Base-by-base conservation (phyloP, 1,284 basidiomycete species). In the Exobasidium rhododendri region DNA sequence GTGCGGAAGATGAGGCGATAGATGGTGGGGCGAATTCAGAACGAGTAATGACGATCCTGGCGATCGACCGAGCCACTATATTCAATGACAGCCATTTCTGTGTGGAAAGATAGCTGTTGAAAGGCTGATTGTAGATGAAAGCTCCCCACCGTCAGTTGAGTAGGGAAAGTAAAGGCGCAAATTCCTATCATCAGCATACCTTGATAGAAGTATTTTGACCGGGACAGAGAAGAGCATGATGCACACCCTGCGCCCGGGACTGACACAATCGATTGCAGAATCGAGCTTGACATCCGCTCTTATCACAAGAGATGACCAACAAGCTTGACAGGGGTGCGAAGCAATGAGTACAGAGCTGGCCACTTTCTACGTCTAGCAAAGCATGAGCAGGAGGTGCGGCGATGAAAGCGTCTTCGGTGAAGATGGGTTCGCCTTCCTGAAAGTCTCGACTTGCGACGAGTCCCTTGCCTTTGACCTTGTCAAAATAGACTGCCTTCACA, bases 381-480 rank as follows among this genome's bases (percentile, higher is more conserved):
- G 67, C 68, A 30, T 68, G 66, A 3, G 70, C 66, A n/a, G 74
- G 74, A 2, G 73, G 71, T 1, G 71, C 69, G 1, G 73, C 47
- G 10, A 83, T 70, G 74, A 82, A 83, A 1, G 83, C 82, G 20
- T 82, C 80, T 76, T 94, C 91, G 63, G 87, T 88, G 89, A 91
- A 94, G 4, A 94, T 74, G 7, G 86, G 82, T 66, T 92, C 89
- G 0, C 88, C 90, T 69, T 86, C 84, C 11, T 81, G 80, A 61
- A 93, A 87, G 52, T 84, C 82, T 58, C 86, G 84, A 28, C 81
- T 85, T 1, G 90, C 89, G 0, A 93, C 85, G 30, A 94, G 82
- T 0, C 92, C 92, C 73, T 94, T 93, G 7, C 91, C 91, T 74
- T 89, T 91, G 64, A 83, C 81, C 58, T 84, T 82, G 55, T 86